A percentile compares a stretch with the other conserved stretches of the same genome.
Conservation (phyloP, 2,329 filamentous ascomycete genomes). For the Beauveria varroae region DNA sequence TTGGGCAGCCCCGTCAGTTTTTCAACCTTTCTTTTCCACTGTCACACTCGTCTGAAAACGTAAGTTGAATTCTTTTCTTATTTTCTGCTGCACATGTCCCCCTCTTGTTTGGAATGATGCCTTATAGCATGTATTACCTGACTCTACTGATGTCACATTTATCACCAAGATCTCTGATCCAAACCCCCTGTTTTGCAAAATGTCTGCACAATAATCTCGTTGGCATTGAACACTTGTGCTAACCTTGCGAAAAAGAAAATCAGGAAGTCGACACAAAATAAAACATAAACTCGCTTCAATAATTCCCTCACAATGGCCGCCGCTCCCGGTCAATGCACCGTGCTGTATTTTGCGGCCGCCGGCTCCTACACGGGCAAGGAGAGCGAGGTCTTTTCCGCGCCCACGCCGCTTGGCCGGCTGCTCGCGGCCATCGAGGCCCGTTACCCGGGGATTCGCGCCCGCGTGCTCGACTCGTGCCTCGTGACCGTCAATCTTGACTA, state of each 20-base stretch:
- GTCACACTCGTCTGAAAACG: conserved; percentile 19
- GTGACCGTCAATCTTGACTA: conserved; percentile 78
- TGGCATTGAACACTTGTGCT: conserved; percentile 13
- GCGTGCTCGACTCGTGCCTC: conserved; percentile 64
- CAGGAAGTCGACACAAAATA: neutral
- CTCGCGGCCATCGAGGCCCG: conserved; percentile 60
- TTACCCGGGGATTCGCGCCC: conserved; percentile 61
- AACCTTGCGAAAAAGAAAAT: conserved; percentile 12
- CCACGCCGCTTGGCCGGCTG: conserved; percentile 53
- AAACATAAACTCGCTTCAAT: too few species aligned
- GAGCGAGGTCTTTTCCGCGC: conserved; percentile 58
- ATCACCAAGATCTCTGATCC: conserved; percentile 69
- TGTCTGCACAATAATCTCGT: neutral
- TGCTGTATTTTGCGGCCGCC: conserved; percentile 77
- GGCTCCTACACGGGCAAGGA: conserved; percentile 63
- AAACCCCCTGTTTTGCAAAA: conserved; percentile 15
- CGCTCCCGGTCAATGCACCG: conserved; percentile 56
- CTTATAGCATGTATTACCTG: conserved; percentile 53
- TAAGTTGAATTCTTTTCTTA: conserved; percentile 20
- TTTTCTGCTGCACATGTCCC: neutral
- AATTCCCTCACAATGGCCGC: conserved; percentile 24
- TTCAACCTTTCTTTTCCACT: conserved; percentile 7
- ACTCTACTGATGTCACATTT: conserved; percentile 50
- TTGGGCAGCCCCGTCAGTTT: neutral
- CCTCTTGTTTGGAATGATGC: conserved; percentile 39